Evolutionary conservation across 768 basidiomycete genomes (phyloP).

Genomic region (Chiua virens): DNA sequence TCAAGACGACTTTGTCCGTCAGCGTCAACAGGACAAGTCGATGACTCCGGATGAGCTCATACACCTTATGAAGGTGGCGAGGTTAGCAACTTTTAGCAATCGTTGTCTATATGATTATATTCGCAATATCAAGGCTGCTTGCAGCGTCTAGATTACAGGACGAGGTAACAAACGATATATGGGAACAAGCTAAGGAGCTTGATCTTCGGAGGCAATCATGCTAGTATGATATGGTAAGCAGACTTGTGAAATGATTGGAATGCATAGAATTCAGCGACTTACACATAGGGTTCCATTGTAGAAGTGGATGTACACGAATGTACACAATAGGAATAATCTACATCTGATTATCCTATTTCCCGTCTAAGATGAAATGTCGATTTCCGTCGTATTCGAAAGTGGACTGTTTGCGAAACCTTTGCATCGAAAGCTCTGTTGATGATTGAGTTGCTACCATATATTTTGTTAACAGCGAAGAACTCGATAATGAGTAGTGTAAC

Average conservation of each 20-base stretch:
- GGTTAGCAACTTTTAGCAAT: conserved; percentile 41
- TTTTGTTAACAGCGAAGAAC: neutral
- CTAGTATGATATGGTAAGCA: conserved; percentile 12
- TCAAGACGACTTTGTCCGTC: conserved; percentile 68
- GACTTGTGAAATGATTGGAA: neutral
- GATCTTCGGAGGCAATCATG: conserved; percentile 44
- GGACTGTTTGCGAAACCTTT: conserved; percentile 1
- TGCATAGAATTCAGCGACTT: neutral
- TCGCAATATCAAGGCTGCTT: conserved; percentile 46
- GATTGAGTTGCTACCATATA: neutral
- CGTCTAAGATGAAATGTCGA: conserved; percentile 9
- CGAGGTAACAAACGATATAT: conserved; percentile 56
- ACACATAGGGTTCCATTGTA: neutral
- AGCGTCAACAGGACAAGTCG: conserved; percentile 38
- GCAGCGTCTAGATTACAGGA: conserved; percentile 59
- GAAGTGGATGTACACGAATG: neutral
- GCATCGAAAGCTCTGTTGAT: neutral
- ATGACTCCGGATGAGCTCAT: conserved; percentile 63
- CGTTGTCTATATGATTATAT: conserved; percentile 1
- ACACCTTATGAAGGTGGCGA: conserved; percentile 65
- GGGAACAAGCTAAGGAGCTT: conserved; percentile 64
- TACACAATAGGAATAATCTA: neutral
- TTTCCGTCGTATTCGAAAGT: conserved; percentile 11
- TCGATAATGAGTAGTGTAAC: conserved; percentile 14
- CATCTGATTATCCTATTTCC: neutral